Base-by-base conservation (phyloP, 2,329 filamentous ascomycete genomes). In the Aspergillus novoparasiticus region DNA sequence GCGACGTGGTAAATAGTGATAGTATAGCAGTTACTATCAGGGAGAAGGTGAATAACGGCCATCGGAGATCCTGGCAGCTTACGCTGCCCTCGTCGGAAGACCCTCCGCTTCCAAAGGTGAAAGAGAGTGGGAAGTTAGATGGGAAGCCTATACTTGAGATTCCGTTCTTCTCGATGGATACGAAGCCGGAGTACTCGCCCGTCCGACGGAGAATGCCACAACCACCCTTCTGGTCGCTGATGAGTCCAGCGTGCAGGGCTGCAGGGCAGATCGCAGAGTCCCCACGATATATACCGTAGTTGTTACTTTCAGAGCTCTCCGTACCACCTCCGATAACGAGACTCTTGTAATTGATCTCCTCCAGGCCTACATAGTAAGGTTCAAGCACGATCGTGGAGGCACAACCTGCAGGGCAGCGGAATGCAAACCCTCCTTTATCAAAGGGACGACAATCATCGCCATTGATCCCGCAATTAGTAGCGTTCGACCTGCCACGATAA, bases 181-280 rank as follows among this genome's bases (percentile, higher is more conserved):
- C 75, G 65, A 84, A 88, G 41, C 77, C 67, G 45, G 71, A 71
- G 58, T 82, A 81, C 66, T 87, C 82, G 23, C 86, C 86, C 1
- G 81, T 77, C 32, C 86, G 79, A 6, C 79, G 78, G 21, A 88
- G 70, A 4, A 86, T 82, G 54, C 85, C 86, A 67, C 86, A 87
- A 3, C 86, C 86, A 39, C 86, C 86, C 21, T 79, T 78, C 3
- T 76, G 72, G 66, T 87, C 80, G 58, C 76, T 81, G 67, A 87
- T 82, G 68, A 87, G 80, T 32, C 86, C 86, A 23, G 86, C 83
- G 72, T 89, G 86, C 23, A 88, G 81, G 46, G 86, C 86, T 3
- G 86, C 83, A 19, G 81, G 82, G 68, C 86, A 89, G 63, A 89
- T 85, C 72, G 86, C 87, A 3, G 85, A 87, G 70, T 89, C 86